Percentiles rank a stretch among this genome's conserved stretches.
phyloP scores from a whole-genome alignment of 139 green algal genomes.

The Gonium pectorale region DNA sequence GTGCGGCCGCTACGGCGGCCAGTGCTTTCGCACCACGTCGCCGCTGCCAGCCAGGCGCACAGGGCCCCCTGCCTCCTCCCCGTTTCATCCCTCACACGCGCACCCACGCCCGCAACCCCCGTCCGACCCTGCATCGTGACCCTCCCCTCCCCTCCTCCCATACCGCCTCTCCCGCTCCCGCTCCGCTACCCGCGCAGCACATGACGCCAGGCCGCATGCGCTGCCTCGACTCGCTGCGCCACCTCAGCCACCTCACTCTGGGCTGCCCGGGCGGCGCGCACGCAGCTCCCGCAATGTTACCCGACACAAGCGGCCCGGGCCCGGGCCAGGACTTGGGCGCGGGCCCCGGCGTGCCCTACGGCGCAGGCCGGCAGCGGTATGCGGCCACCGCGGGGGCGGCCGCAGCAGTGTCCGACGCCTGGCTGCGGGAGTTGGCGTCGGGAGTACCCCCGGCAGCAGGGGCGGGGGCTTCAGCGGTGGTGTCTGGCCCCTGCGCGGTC shows the following conservation, averaged over 20 bases:
- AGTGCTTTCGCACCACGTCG: too few relatives aligned
- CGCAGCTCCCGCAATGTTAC: too few relatives aligned
- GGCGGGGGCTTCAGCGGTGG: neutral
- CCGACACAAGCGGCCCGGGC: too few relatives aligned
- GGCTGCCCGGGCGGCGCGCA: neutral
- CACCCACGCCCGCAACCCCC: too few relatives aligned
- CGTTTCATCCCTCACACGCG: too few relatives aligned
- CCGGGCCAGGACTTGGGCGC: neutral
- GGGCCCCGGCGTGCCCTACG: slow-evolving; percentile 36
- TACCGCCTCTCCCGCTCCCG: neutral
- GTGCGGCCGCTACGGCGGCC: too few relatives aligned
- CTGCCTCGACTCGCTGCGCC: neutral
- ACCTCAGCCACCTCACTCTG: slow-evolving; percentile 19
- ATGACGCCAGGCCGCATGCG: neutral
- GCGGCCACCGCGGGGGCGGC: slow-evolving; percentile 46
- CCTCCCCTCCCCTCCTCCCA: too few relatives aligned
- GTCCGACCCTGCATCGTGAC: too few relatives aligned
- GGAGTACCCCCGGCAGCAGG: neutral
- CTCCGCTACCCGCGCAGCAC: neutral
- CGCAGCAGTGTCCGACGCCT: slow-evolving; percentile 56
- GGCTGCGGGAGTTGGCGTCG: slow-evolving; percentile 46
- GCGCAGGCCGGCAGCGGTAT: neutral
- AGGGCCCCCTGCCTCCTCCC: neutral
- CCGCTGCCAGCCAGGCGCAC: too few relatives aligned
- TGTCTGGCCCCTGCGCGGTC: neutral